These are phyloP conservation scores for Didymella segeticola DNA, from an alignment of 2,329 filamentous ascomycete genomes.

Conservation along the genomic window DNA sequence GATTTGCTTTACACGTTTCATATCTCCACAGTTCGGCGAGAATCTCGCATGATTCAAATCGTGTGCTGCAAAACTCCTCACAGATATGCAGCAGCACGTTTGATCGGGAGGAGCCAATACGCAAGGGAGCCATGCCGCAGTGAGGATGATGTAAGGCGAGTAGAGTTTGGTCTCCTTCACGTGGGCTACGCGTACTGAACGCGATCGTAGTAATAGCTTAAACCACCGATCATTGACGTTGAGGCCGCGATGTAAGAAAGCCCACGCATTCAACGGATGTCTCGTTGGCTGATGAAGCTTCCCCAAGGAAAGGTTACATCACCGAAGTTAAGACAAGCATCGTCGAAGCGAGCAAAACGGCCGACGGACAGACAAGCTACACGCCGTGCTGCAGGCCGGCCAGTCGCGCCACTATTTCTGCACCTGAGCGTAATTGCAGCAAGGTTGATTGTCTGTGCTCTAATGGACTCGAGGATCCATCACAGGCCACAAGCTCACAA, in stretches of 20 bases:
- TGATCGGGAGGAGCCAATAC: neutral
- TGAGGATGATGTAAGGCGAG: constrained; percentile 8
- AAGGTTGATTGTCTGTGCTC: neutral
- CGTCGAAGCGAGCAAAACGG: constrained; percentile 6
- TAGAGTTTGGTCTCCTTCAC: neutral
- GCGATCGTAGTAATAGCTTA: neutral
- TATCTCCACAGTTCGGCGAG: constrained; percentile 10
- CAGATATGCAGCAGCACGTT: neutral
- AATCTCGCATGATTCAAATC: constrained; percentile 6
- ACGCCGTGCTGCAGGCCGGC: neutral
- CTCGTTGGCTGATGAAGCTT: neutral
- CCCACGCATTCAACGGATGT: no score
- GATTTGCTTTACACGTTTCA: neutral
- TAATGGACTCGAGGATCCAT: neutral
- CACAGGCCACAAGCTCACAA: neutral
- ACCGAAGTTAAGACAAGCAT: constrained; percentile 7
- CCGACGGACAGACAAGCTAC: constrained; percentile 10
- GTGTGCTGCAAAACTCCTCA: neutral
- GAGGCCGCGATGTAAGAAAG: neutral
- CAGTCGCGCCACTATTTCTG: neutral
- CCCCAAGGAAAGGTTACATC: no score
- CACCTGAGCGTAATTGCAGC: neutral
- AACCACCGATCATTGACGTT: neutral
- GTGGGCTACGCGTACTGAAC: neutral
- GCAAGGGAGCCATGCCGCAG: constrained; percentile 2